Percentiles rank a stretch among this genome's conserved stretches.
Conservation (phyloP, 495 filamentous ascomycete species). For the Neurospora sp. region DNA sequence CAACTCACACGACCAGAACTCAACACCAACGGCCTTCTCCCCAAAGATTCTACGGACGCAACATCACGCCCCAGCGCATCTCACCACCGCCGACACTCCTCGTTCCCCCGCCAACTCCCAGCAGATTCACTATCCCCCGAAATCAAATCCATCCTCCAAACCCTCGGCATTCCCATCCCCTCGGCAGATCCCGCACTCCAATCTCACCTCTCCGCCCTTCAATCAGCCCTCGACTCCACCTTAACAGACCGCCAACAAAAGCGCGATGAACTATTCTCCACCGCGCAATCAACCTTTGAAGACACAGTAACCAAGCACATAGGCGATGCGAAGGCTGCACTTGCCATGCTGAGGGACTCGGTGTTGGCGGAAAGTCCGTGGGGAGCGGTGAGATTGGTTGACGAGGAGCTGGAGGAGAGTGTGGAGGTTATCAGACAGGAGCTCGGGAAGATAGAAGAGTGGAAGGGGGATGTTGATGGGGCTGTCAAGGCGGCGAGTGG, state of each 20-base stretch:
- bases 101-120: not conserved
- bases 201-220: not conserved
- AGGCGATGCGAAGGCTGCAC: slow-evolving; percentile 26
- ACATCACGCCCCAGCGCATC: slow-evolving; percentile 3
- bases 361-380: slow-evolving; percentile 33
- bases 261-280: slow-evolving; percentile 22
- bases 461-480: slow-evolving; percentile 17
- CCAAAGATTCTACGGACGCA: not conserved
- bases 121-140: not conserved
- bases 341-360: slow-evolving; percentile 32
- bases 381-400: slow-evolving; percentile 26
- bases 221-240: slow-evolving; percentile 4
- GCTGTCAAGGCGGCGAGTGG: slow-evolving; percentile 17
- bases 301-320: slow-evolving; percentile 23
- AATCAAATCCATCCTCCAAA: not conserved
- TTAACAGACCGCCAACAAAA: slow-evolving; percentile 25
- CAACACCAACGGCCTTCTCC: not conserved
- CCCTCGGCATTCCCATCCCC: not conserved
- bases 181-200: not conserved
- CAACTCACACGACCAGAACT: slow-evolving; percentile 17
- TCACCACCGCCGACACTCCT: slow-evolving; percentile 7
- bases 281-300: slow-evolving; percentile 31
- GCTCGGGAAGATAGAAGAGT: slow-evolving; percentile 18
- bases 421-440: slow-evolving; percentile 28
- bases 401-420: slow-evolving; percentile 28